Percentiles rank a stretch among this genome's conserved stretches.
phyloP scores from a whole-genome alignment of 495 filamentous ascomycete species.

The Tuber brumale region DNA sequence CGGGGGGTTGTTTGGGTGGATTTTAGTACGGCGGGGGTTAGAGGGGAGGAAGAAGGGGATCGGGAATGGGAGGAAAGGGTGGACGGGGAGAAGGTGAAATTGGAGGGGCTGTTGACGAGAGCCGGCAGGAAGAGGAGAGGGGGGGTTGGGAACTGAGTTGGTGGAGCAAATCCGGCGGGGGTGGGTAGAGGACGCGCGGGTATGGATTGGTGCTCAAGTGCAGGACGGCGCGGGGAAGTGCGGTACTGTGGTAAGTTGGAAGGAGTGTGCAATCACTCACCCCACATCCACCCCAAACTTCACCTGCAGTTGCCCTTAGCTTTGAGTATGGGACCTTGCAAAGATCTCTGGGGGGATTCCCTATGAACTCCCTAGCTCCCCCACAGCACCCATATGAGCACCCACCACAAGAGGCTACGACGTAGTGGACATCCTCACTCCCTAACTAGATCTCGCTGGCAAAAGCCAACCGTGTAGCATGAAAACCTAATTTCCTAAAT shows the following conservation, averaged over 20 bases:
- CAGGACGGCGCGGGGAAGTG: background rate
- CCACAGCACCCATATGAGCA: background rate
- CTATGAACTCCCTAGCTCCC: background rate
- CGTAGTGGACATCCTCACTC: background rate
- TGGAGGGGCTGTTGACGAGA: slow-evolving; percentile 30
- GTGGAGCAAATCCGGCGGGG: background rate
- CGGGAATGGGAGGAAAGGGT: background rate
- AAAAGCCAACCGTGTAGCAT: background rate
- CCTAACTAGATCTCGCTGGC: background rate
- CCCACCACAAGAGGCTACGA: background rate
- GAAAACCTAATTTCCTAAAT: background rate
- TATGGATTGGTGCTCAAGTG: background rate
- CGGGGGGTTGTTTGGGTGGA: slow-evolving; percentile 22
- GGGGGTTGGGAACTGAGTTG: background rate
- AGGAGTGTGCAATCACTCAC: background rate
- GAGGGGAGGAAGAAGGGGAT: slow-evolving; percentile 7
- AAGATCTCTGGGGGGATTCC: background rate
- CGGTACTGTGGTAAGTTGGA: background rate
- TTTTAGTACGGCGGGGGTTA: slow-evolving; percentile 20
- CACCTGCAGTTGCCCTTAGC: background rate
- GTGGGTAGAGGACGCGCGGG: background rate
- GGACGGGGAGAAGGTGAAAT: slow-evolving; percentile 6
- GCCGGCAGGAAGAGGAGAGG: background rate
- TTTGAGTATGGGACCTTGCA: background rate
- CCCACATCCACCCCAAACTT: background rate